Percentiles rank a stretch among this genome's conserved stretches.
Conservation (phyloP, 441 rosid genomes). For the Arabidopsis hybrid region DNA sequence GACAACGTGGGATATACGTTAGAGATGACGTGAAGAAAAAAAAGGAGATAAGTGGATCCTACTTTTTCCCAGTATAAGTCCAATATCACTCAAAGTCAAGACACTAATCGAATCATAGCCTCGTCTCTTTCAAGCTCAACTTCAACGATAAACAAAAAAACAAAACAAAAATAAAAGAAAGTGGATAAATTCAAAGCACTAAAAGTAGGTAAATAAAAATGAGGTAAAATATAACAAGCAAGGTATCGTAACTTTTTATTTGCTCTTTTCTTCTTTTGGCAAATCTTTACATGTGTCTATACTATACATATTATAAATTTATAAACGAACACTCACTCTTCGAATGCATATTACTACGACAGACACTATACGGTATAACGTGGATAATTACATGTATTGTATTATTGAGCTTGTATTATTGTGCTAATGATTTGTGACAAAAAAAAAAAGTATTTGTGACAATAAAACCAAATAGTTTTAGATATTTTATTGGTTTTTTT, state of each 20-base stretch:
- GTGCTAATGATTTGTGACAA: too few relatives aligned
- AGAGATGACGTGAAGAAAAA: constrained; percentile 17
- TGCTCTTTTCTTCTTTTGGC: neutral
- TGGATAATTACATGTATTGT: neutral
- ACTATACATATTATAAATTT: neutral
- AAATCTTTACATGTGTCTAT: neutral
- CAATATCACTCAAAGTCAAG: constrained; percentile 37
- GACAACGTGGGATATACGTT: constrained; percentile 23
- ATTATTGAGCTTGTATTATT: too few relatives aligned
- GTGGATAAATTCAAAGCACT: constrained; percentile 19
- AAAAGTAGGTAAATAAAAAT: neutral
- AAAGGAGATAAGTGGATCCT: constrained; percentile 25
- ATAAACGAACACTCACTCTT: neutral
- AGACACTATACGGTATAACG: neutral
- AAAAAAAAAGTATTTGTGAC: neutral
- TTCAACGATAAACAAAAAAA: neutral
- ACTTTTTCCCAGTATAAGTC: constrained; percentile 26
- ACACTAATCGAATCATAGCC: constrained; percentile 26
- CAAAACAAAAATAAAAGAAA: neutral
- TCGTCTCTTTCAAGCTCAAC: constrained; percentile 31
- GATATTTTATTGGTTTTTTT: constrained; percentile 1
- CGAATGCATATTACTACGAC: neutral
- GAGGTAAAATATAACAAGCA: constrained; percentile 30
- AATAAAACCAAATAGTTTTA: neutral
- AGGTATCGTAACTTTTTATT: constrained; percentile 30